Conservation (phyloP, 1,284 basidiomycete species). For the Puccinia brachypodii region DNA sequence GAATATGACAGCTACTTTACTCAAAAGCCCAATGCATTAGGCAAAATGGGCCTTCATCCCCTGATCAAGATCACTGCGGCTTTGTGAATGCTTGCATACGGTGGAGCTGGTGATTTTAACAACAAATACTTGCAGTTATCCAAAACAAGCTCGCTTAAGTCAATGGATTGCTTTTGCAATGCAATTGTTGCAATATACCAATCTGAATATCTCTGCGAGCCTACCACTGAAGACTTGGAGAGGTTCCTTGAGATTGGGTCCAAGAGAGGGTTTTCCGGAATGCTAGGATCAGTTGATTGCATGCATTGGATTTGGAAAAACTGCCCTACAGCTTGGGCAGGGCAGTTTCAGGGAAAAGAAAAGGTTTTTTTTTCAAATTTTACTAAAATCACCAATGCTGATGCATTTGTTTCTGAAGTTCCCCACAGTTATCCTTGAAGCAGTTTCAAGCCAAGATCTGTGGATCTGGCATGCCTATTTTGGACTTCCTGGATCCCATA, state of each 20-base stretch:
- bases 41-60: neutral
- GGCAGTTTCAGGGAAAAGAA: neutral
- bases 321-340: conserved; percentile 4
- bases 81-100: too few species aligned
- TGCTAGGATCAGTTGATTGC: conserved; percentile 15
- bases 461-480: too few species aligned
- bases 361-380: neutral
- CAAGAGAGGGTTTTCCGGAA: neutral
- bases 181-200: neutral
- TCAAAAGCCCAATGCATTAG: neutral
- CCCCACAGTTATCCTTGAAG: too few species aligned
- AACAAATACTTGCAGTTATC: neutral
- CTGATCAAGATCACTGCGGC: neutral
- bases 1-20: neutral
- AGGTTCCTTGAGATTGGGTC: neutral
- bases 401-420: too few species aligned
- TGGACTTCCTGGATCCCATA: too few species aligned
- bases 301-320: conserved; percentile 19
- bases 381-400: too few species aligned
- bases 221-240: neutral
- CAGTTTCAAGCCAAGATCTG: too few species aligned
- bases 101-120: neutral
- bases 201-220: neutral
- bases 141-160: neutral
- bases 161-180: neutral